Percentiles rank a stretch among this genome's conserved stretches.
Evolutionary conservation across 192 early-diverging fungal genomes (phyloP).

Genomic region (Rhizoclosmatium globosum): DNA sequence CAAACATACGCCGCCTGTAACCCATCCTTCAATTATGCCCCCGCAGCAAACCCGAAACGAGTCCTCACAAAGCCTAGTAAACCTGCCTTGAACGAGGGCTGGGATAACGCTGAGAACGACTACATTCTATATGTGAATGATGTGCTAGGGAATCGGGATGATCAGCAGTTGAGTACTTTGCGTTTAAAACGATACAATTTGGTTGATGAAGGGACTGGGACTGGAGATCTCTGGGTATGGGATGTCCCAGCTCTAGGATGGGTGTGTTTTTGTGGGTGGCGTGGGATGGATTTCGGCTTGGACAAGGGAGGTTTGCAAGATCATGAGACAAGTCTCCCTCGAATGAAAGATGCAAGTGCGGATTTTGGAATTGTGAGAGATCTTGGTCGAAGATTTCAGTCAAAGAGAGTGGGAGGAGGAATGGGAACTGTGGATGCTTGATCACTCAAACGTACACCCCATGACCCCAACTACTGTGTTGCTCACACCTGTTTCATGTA

Average conservation of each 20-base stretch:
- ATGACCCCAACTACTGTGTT: not conserved
- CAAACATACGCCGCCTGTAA: conserved; percentile 81
- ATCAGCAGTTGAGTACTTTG: conserved; percentile 72
- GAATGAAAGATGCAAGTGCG: no score
- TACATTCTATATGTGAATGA: conserved; percentile 98
- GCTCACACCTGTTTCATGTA: not conserved
- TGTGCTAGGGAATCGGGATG: conserved; percentile 89
- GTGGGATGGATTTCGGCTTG: not conserved
- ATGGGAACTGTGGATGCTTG: no score
- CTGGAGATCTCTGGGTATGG: not conserved
- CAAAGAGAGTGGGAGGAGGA: no score
- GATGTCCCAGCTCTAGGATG: not conserved
- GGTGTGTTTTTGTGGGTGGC: not conserved
- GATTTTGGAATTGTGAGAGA: no score
- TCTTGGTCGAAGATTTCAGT: no score
- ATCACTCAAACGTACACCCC: no score
- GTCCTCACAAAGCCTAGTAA: conserved; percentile 96
- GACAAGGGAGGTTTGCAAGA: not conserved
- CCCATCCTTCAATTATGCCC: conserved; percentile 83
- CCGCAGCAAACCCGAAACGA: conserved; percentile 80
- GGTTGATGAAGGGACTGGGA: not conserved
- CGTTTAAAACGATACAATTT: not conserved
- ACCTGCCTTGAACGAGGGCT: conserved; percentile 87
- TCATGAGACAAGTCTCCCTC: not conserved
- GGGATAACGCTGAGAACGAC: conserved; percentile 95